phyloP scores from a whole-genome alignment of 495 filamentous ascomycete genomes.

The Podospora didyma region DNA sequence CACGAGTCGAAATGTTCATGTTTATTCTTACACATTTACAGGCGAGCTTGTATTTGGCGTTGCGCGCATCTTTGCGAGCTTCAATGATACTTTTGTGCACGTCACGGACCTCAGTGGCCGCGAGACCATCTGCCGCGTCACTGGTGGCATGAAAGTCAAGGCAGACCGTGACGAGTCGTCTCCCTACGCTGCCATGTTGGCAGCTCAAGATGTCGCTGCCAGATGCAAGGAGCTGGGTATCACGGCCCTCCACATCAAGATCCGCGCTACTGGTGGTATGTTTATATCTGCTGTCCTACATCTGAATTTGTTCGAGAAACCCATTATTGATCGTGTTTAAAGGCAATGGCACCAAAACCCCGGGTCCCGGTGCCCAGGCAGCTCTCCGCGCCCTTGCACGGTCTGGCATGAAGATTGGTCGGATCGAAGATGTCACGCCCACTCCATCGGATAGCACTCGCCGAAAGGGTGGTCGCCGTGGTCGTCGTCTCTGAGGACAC shows the following conservation, averaged over 20 bases:
- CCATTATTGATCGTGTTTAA: neutral
- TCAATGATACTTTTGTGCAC: conserved; percentile 87
- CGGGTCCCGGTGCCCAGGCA: conserved; percentile 96
- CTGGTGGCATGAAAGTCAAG: conserved; percentile 99
- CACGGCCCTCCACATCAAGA: conserved; percentile 99
- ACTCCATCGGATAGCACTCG: conserved; percentile 98
- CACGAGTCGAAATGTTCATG: conserved; percentile 51
- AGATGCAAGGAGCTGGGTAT: conserved; percentile 99
- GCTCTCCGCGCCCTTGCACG: conserved; percentile 97
- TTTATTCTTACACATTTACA: too few species aligned
- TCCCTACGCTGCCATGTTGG: conserved; percentile 99
- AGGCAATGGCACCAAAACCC: conserved; percentile 99
- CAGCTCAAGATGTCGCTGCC: conserved; percentile 88
- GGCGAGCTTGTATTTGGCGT: conserved; percentile 36
- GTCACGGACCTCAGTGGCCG: conserved; percentile 99
- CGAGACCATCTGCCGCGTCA: conserved; percentile 99
- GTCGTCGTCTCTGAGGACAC: conserved; percentile 85
- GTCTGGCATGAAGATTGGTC: conserved; percentile 98
- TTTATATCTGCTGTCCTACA: neutral
- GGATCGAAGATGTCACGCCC: conserved; percentile 99
- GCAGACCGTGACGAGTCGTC: conserved; percentile 99
- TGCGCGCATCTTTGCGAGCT: conserved; percentile 97
- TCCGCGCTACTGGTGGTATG: conserved; percentile 94
- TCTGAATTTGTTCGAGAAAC: neutral
- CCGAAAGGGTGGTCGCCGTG: conserved; percentile 99